Base-by-base conservation (phyloP, 306 rosid species). In the Rubus parviflorus region DNA sequence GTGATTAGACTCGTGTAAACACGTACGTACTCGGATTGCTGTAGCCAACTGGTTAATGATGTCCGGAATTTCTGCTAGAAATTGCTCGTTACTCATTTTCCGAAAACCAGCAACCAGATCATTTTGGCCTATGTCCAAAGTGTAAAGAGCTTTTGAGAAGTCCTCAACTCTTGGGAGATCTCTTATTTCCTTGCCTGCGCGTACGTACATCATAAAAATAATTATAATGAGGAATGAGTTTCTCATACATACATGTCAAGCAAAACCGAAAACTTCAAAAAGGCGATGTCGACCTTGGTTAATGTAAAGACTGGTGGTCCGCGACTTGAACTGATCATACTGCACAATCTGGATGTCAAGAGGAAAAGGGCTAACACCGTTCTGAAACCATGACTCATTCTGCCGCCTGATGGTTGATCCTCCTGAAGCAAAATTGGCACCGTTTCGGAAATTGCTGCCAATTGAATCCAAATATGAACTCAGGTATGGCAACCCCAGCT, bases 361-460 rank as follows among this genome's bases (percentile, higher is more conserved):
- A 40, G 77, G 40, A 83, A 94, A 91, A 1, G 98, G 97, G 49
- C 87, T 81, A 7, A 87, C 88, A 0, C 95, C 93, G 19, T 77
- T 79, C 8, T 79, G 76, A 48, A 85, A 94, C 79, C 58, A 73
- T 0, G 96, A 86, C 63, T 43, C 92, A 49, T 94, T 88, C 49
- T 81, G 87, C 12, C 81, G 62, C 83, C 87, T 73, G 23, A 91
- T 82, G 11, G 92, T 94, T 42, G 96, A 72, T 74, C 97, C 89
- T 37, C 96, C 94, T 14, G 91, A 87, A 0, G 94, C 98, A n/a
- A 94, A 94, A 75, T 94, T 94, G 2, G 97, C 98, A 20, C 97
- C 97, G 0, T 89, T 86, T n/a, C 86, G 70, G 43, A 88, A 94
- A 56, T 81, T 94, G 53, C 97, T 65, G 63, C 91, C 96, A 3